Percentiles rank a stretch among this genome's conserved stretches.
Evolutionary conservation across 192 early-diverging fungal genomes (phyloP).

Genomic region (Phycomyces blakesleeanus): DNA sequence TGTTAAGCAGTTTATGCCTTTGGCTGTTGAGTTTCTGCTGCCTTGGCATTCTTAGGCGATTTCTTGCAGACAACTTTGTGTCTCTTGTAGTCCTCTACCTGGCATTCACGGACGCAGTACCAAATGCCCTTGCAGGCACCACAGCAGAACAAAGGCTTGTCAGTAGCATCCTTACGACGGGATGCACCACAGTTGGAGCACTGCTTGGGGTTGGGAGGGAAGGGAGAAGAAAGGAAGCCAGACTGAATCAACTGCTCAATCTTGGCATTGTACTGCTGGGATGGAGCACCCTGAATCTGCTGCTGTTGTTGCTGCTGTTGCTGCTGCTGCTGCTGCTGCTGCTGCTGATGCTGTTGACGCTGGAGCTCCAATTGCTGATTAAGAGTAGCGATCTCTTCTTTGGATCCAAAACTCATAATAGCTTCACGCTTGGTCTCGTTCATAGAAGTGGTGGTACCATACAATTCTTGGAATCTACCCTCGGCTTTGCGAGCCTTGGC

Average conservation of each 20-base stretch:
- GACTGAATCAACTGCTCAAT: slow-evolving; percentile 35
- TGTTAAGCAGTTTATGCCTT: not conserved
- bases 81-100: slow-evolving; percentile 49
- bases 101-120: slow-evolving; percentile 59
- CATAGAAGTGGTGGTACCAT: slow-evolving; percentile 43
- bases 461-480: slow-evolving; percentile 48
- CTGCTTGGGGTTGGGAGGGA: slow-evolving; percentile 36
- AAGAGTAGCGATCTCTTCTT: no score
- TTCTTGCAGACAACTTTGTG: slow-evolving; percentile 45
- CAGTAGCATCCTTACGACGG: slow-evolving; percentile 32
- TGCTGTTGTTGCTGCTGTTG: slow-evolving; percentile 7
- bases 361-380: no score
- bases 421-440: slow-evolving; percentile 51
- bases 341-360: no score
- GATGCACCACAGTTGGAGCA: slow-evolving; percentile 46
- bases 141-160: slow-evolving; percentile 48
- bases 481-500: slow-evolving; percentile 51
- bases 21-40: not conserved
- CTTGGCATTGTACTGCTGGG: slow-evolving; percentile 24
- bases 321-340: no score
- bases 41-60: slow-evolving; percentile 15
- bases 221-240: slow-evolving; percentile 40
- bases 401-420: slow-evolving; percentile 28
- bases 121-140: slow-evolving; percentile 49
- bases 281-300: slow-evolving; percentile 17